Conservation (phyloP, 2,329 filamentous ascomycete genomes). For the Aspergillus udagawae region DNA sequence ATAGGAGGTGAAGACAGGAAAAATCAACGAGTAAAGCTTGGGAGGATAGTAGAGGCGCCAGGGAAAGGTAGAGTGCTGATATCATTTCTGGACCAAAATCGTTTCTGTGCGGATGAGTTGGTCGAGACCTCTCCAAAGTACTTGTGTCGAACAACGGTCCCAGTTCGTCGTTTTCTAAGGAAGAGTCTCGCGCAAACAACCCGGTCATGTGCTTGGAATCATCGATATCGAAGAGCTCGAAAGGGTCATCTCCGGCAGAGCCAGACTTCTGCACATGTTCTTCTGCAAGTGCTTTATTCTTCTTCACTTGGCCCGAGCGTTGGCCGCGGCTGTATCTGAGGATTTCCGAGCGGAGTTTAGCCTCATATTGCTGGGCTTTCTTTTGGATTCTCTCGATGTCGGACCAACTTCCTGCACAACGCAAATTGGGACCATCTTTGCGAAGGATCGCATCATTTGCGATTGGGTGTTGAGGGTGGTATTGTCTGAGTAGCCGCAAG, state of each 20-base stretch:
- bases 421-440: constrained; percentile 51
- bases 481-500: constrained; percentile 65
- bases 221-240: constrained; percentile 36
- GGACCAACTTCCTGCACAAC: constrained; percentile 70
- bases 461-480: constrained; percentile 69
- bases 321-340: constrained; percentile 32
- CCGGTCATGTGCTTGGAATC: constrained; percentile 20
- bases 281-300: neutral
- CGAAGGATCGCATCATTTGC: constrained; percentile 49
- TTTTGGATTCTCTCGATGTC: constrained; percentile 62
- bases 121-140: constrained; percentile 11
- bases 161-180: constrained; percentile 27
- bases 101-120: constrained; percentile 4
- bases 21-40: constrained; percentile 76
- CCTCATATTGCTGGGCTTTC: constrained; percentile 49
- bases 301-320: constrained; percentile 19
- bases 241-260: constrained; percentile 11
- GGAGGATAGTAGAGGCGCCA: constrained; percentile 66
- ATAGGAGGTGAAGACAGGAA: constrained; percentile 72
- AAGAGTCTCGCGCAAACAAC: constrained; percentile 19
- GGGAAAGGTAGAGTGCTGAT: constrained; percentile 63
- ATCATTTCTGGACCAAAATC: constrained; percentile 40
- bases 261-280: neutral
- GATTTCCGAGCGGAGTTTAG: constrained; percentile 34
- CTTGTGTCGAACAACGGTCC: constrained; percentile 23